phyloP scores from a whole-genome alignment of 1,139 yeast species.

The Spathaspora sp. region DNA sequence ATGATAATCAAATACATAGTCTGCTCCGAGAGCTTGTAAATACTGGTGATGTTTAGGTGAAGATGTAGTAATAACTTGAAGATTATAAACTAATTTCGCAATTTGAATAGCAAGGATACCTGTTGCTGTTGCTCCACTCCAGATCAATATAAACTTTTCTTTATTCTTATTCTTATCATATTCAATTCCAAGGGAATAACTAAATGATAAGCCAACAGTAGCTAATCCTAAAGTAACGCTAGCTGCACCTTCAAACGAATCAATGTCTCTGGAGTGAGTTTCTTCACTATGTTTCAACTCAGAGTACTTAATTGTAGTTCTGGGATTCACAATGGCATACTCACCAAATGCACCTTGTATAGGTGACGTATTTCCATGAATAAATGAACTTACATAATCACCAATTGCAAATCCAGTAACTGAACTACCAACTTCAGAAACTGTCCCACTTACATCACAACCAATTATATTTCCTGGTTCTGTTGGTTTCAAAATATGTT shows the following conservation, averaged over 20 bases:
- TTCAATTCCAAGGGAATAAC: constrained; percentile 22
- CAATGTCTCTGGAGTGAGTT: constrained; percentile 33
- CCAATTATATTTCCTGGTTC: constrained; percentile 22
- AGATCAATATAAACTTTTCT: constrained; percentile 40
- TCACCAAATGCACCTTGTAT: constrained; percentile 23
- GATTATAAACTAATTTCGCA: constrained; percentile 50
- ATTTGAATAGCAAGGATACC: constrained; percentile 57
- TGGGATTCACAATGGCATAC: constrained; percentile 18
- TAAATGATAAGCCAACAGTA: constrained; percentile 42
- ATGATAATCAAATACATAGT: constrained; percentile 57
- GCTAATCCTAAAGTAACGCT: constrained; percentile 50
- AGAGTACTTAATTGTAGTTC: constrained; percentile 17
- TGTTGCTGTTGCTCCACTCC: constrained; percentile 64
- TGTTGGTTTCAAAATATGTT: constrained; percentile 42
- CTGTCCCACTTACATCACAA: constrained; percentile 29
- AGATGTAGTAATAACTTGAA: constrained; percentile 57
- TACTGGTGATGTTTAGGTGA: constrained; percentile 42
- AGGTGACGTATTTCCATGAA: constrained; percentile 19
- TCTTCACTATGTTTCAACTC: constrained; percentile 17
- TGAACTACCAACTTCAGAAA: constrained; percentile 25
- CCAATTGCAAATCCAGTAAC: constrained; percentile 24
- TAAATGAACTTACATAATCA: constrained; percentile 23
- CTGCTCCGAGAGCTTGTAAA: constrained; percentile 57
- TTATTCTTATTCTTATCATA: constrained; percentile 21
- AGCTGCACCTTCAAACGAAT: constrained; percentile 63